phyloP scores from a whole-genome alignment of 1,284 basidiomycete species.

The Erythrobasidium hasegawianum region DNA sequence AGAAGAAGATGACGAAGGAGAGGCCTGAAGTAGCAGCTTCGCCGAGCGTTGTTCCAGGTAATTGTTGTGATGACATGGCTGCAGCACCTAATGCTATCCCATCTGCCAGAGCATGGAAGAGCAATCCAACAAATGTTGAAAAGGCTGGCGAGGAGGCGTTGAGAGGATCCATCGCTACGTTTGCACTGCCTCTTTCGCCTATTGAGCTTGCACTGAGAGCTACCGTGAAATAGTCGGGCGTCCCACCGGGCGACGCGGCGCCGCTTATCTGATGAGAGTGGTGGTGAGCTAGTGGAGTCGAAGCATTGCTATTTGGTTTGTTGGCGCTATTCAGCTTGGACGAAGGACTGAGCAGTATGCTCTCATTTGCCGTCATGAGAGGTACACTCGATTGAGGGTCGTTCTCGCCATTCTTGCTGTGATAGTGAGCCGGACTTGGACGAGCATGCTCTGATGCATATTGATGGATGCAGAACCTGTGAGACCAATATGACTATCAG shows the following conservation, averaged over 20 bases:
- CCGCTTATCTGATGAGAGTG: background rate
- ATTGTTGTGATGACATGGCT: conserved; percentile 40
- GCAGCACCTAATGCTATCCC: conserved; percentile 80
- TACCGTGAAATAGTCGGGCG: conserved; percentile 18
- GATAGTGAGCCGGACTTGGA: too few relatives aligned
- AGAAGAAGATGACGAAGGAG: conserved; percentile 30
- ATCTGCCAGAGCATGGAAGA: conserved; percentile 81
- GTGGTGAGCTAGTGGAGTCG: background rate
- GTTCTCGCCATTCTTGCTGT: too few relatives aligned
- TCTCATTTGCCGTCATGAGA: background rate
- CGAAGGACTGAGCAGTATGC: conserved; percentile 2
- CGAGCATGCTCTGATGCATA: conserved; percentile 8
- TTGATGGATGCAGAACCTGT: conserved; percentile 35
- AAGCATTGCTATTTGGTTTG: background rate
- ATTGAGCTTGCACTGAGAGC: background rate
- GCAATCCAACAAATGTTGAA: conserved; percentile 74
- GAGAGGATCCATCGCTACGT: conserved; percentile 10
- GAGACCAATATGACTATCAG: too few relatives aligned
- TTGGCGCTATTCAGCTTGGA: background rate
- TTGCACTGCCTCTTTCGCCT: conserved; percentile 7
- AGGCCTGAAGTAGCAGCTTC: conserved; percentile 8
- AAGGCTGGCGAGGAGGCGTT: conserved; percentile 49
- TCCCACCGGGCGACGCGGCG: too few relatives aligned
- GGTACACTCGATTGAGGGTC: background rate
- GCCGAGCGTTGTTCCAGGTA: conserved; percentile 29